Percentiles rank a stretch among this genome's conserved stretches.
phyloP scores from a whole-genome alignment of 2,329 filamentous ascomycete species.

The Sporothrix brunneoviolacea region DNA sequence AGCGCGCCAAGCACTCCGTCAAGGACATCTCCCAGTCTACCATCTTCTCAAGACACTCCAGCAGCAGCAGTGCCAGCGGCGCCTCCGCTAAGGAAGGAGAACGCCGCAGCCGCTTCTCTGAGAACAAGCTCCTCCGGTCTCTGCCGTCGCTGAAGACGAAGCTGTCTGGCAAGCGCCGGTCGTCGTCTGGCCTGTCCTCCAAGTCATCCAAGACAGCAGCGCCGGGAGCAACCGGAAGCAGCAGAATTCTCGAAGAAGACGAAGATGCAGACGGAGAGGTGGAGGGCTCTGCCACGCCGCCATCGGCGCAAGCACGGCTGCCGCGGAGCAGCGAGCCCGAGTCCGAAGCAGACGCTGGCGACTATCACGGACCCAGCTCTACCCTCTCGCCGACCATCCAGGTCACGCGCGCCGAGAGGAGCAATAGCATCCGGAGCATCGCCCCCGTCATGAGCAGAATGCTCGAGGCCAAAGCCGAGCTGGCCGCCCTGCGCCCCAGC shows the following conservation, averaged over 20 bases:
- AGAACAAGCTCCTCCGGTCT: slow-evolving; percentile 59
- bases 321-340: neutral
- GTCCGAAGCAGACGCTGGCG: neutral
- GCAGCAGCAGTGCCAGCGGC: slow-evolving; percentile 26
- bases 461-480: slow-evolving; percentile 63
- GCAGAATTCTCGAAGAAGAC: slow-evolving; percentile 26
- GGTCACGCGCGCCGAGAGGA: slow-evolving; percentile 29
- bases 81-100: slow-evolving; percentile 20
- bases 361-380: neutral
- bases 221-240: neutral
- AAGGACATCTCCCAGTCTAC: slow-evolving; percentile 32
- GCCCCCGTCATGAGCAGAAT: slow-evolving; percentile 72
- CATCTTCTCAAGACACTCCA: slow-evolving; percentile 25
- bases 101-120: slow-evolving; percentile 55
- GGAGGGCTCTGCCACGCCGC: neutral
- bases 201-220: slow-evolving; percentile 22
- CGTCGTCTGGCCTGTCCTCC: slow-evolving; percentile 19
- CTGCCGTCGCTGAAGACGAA: slow-evolving; percentile 50
- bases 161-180: slow-evolving; percentile 32
- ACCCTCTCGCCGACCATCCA: slow-evolving; percentile 23
- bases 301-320: neutral
- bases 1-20: slow-evolving; percentile 6
- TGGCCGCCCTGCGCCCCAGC: slow-evolving; percentile 48
- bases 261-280: slow-evolving; percentile 23
- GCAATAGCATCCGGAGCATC: slow-evolving; percentile 33